phyloP scores from a whole-genome alignment of 2,329 filamentous ascomycete genomes.

The Aschersonia sp. region DNA sequence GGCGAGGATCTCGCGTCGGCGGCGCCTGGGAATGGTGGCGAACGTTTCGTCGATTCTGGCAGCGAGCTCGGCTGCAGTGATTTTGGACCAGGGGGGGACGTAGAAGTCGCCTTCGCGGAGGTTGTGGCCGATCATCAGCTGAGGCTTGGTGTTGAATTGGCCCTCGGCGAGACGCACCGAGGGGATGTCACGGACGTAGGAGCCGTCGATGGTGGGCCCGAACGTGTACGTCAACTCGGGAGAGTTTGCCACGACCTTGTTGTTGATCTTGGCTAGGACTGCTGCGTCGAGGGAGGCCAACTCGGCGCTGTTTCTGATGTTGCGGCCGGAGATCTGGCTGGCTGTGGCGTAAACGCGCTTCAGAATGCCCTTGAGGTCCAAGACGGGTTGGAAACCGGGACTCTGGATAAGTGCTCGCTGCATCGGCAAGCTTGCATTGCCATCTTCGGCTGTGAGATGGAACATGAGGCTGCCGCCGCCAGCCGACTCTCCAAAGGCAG shows the following conservation, averaged over 20 bases:
- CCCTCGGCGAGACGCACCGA: slow-evolving; percentile 13
- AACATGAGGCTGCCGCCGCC: slow-evolving; percentile 34
- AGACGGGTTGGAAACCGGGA: slow-evolving; percentile 4
- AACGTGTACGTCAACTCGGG: slow-evolving; percentile 13
- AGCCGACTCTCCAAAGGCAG: slow-evolving; percentile 28
- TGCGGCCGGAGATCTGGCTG: slow-evolving; percentile 3
- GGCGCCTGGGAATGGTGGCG: slow-evolving; percentile 4
- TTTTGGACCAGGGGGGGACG: slow-evolving; percentile 27
- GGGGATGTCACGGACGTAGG: slow-evolving; percentile 15
- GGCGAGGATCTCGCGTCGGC: slow-evolving; percentile 16
- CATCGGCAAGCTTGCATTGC: slow-evolving; percentile 27
- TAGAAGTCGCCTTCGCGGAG: slow-evolving; percentile 35
- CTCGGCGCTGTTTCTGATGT: slow-evolving; percentile 3
- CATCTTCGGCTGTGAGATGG: slow-evolving; percentile 25
- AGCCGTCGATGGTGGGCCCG: slow-evolving; percentile 19
- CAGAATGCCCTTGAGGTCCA: slow-evolving; percentile 3
- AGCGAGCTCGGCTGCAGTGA: slow-evolving; percentile 19
- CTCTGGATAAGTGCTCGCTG: slow-evolving; percentile 25
- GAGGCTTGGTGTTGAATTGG: slow-evolving; percentile 12
- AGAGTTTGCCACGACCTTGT: slow-evolving; percentile 2
- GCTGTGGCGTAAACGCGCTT: slow-evolving; percentile 3
- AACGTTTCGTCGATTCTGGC: slow-evolving; percentile 18
- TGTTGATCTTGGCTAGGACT: slow-evolving; percentile 20
- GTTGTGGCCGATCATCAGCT: slow-evolving; percentile 19
- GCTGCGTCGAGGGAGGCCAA: slow-evolving; percentile 1